phyloP scores from a whole-genome alignment of 495 filamentous ascomycete genomes.

The Aspergillus incahuasiensis region DNA sequence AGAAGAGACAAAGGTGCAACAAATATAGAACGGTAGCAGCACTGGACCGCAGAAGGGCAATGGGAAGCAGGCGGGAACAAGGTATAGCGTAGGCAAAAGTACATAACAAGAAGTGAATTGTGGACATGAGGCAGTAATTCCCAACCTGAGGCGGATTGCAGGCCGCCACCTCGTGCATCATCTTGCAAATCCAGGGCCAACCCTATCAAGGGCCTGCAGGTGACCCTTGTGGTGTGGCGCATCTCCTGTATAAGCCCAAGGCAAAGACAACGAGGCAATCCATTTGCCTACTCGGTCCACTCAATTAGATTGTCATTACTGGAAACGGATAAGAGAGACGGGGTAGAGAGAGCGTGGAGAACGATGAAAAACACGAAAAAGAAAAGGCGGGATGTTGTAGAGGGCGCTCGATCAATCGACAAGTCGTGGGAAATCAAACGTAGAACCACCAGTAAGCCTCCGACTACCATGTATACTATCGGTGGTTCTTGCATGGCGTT shows the following conservation, averaged over 20 bases:
- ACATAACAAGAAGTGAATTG: conserved; percentile 51
- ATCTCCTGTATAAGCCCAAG: conserved; percentile 25
- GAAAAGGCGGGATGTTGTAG: conserved; percentile 24
- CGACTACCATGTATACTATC: conserved; percentile 23
- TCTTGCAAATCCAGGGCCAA: conserved; percentile 23
- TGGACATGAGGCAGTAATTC: conserved; percentile 29
- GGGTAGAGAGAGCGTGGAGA: conserved; percentile 36
- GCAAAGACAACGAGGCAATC: conserved; percentile 17
- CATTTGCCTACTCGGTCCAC: conserved; percentile 20
- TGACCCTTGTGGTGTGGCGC: conserved; percentile 23
- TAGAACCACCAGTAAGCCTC: conserved; percentile 21
- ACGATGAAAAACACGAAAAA: conserved; percentile 35
- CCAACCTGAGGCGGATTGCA: conserved; percentile 16
- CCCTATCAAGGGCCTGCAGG: conserved; percentile 15
- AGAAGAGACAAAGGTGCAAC: conserved; percentile 23
- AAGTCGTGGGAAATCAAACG: conserved; percentile 28
- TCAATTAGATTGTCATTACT: conserved; percentile 35
- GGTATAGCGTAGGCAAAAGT: conserved; percentile 51
- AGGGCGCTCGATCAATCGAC: conserved; percentile 29
- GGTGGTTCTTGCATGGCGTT: conserved; percentile 24
- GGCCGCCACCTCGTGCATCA: conserved; percentile 20
- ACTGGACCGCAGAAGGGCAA: conserved; percentile 33
- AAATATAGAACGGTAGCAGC: conserved; percentile 28
- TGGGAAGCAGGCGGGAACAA: conserved; percentile 34
- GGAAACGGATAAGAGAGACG: conserved; percentile 29